These are phyloP conservation scores for Populus alba DNA, from an alignment of 345 rosid genomes.

Conservation along the genomic window DNA sequence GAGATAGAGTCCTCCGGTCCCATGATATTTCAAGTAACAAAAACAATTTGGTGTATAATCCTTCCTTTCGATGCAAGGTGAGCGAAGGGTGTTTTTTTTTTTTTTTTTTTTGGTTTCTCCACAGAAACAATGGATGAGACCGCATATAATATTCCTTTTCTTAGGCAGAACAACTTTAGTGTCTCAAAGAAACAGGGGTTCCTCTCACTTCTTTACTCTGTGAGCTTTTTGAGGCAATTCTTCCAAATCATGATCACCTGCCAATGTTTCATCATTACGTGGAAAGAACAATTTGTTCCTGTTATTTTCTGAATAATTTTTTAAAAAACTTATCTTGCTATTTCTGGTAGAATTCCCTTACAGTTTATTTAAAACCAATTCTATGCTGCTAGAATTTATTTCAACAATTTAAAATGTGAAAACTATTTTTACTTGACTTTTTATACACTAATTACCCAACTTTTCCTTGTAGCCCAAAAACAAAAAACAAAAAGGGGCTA, in stretches of 20 bases:
- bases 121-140: background rate
- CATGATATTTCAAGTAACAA: background rate
- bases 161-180: constrained; percentile 10
- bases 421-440: no score
- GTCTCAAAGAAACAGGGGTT: constrained; percentile 9
- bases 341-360: constrained; percentile 22
- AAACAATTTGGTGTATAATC: background rate
- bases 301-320: constrained; percentile 13
- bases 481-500: no score
- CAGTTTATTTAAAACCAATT: no score
- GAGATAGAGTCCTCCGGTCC: background rate
- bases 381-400: no score
- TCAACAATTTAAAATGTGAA: no score
- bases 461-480: no score
- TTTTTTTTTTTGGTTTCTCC: no score
- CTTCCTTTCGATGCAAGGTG: background rate
- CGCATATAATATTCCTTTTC: background rate
- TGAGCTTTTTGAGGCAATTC: constrained; percentile 30
- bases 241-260: constrained; percentile 40
- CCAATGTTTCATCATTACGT: constrained; percentile 43
- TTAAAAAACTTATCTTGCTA: constrained; percentile 13
- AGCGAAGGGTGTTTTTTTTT: no score
- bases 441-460: no score
- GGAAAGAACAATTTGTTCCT: constrained; percentile 26
- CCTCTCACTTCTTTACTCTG: constrained; percentile 12